These are phyloP conservation scores for Pyrrhoderma lamaoense DNA, from an alignment of 1,284 basidiomycete species.

Conservation along the genomic window DNA sequence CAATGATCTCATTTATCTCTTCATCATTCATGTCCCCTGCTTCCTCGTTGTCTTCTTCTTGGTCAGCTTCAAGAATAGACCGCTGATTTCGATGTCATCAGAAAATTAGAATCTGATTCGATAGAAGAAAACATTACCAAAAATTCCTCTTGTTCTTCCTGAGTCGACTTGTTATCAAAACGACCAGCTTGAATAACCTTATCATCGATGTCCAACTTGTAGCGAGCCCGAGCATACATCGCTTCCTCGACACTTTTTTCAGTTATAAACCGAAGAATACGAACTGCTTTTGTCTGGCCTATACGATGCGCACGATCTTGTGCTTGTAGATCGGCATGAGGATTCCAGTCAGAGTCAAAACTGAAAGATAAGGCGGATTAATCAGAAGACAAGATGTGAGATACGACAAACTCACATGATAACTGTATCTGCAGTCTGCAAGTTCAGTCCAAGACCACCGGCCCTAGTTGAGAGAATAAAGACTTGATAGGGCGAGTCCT, in stretches of 20 bases:
- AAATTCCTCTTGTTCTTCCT: constrained; percentile 95
- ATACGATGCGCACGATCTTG: constrained; percentile 99
- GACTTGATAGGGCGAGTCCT: constrained; percentile 84
- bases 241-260: constrained; percentile 98
- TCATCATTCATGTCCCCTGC: constrained; percentile 96
- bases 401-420: constrained; percentile 74
- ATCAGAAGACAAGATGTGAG: constrained; percentile 5
- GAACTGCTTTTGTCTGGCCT: constrained; percentile 97
- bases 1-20: constrained; percentile 91
- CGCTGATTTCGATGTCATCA: constrained; percentile 38
- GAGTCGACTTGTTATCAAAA: constrained; percentile 98
- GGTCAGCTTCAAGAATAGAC: constrained; percentile 82
- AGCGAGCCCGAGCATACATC: constrained; percentile 90
- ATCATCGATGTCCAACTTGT: constrained; percentile 98
- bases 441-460: constrained; percentile 94
- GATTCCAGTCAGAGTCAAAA: constrained; percentile 95
- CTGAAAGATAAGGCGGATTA: constrained; percentile 28
- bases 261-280: constrained; percentile 95
- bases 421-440: constrained; percentile 98
- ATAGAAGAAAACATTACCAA: constrained; percentile 48
- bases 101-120: neutral
- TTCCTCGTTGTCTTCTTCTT: constrained; percentile 90
- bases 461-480: constrained; percentile 97
- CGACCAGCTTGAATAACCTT: constrained; percentile 99
- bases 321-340: constrained; percentile 96